Evolutionary conservation across 2,329 filamentous ascomycete species (phyloP).

Genomic region (Talaromyces marneffei): DNA sequence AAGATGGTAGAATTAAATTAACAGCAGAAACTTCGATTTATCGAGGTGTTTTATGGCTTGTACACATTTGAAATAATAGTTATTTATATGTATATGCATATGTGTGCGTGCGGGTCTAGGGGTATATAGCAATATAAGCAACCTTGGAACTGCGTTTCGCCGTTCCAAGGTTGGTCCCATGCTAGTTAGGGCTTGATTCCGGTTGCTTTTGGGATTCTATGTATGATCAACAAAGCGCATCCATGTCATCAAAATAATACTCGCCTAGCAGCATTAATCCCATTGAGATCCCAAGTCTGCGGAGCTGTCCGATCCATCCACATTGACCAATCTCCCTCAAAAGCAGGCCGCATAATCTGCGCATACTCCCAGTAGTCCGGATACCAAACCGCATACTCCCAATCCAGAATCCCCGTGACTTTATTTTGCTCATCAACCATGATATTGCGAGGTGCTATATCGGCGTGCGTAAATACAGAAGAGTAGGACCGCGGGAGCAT

Average conservation of each 20-base stretch:
- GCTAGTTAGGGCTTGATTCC: not conserved
- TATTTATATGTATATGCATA: not conserved
- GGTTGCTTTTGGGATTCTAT: not conserved
- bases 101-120: not conserved
- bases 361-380: conserved; percentile 8
- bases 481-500: conserved; percentile 23
- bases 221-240: not conserved
- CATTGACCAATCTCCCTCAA: conserved; percentile 21
- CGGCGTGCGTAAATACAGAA: conserved; percentile 11
- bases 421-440: conserved; percentile 5
- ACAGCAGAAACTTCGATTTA: not conserved
- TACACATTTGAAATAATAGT: not conserved
- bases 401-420: conserved; percentile 4
- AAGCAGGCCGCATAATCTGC: conserved; percentile 23
- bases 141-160: no score
- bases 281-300: conserved; percentile 24
- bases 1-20: not conserved
- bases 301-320: conserved; percentile 28
- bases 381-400: conserved; percentile 10
- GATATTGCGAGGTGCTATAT: conserved; percentile 10
- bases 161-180: not conserved
- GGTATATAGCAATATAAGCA: not conserved
- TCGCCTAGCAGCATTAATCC: conserved; percentile 22
- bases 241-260: conserved; percentile 28
- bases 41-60: not conserved